Conservation (phyloP, 805 yeast genomes). For the Saccharomycopsis sp. region DNA sequence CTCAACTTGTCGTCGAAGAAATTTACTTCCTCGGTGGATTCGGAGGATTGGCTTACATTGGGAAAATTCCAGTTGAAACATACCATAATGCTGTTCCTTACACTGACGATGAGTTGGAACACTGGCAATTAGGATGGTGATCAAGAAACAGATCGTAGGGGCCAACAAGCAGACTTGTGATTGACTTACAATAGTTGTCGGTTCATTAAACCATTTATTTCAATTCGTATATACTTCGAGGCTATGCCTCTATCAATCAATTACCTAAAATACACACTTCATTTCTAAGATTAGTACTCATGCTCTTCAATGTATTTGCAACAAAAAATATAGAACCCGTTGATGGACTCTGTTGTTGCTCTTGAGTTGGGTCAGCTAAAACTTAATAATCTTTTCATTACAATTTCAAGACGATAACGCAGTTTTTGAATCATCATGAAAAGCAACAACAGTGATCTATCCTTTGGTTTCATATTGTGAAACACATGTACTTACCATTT, state of each 20-base stretch:
- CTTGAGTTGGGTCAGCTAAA: neutral
- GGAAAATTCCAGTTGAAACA: conserved; percentile 48
- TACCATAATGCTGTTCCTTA: conserved; percentile 33
- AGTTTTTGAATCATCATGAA: conserved; percentile 19
- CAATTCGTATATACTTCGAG: neutral
- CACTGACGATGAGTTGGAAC: conserved; percentile 3
- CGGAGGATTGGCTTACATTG: conserved; percentile 73
- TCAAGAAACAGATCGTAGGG: neutral
- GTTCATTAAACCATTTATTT: neutral
- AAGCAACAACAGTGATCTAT: neutral
- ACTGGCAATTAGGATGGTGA: conserved; percentile 11
- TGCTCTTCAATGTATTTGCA: neutral
- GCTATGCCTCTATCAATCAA: neutral
- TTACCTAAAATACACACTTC: neutral
- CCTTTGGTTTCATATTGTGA: neutral
- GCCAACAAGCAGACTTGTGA: neutral
- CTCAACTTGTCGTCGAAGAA: conserved; percentile 16
- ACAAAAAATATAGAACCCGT: neutral
- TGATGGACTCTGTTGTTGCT: neutral
- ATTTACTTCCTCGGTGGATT: conserved; percentile 60
- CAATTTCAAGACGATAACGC: conserved; percentile 22
- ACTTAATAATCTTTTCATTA: conserved; percentile 12
- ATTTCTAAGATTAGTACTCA: neutral
- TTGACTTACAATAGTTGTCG: neutral
- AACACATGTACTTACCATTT: neutral